Conservation (phyloP, 345 rosid species). For the Gossypium longicalyx region DNA sequence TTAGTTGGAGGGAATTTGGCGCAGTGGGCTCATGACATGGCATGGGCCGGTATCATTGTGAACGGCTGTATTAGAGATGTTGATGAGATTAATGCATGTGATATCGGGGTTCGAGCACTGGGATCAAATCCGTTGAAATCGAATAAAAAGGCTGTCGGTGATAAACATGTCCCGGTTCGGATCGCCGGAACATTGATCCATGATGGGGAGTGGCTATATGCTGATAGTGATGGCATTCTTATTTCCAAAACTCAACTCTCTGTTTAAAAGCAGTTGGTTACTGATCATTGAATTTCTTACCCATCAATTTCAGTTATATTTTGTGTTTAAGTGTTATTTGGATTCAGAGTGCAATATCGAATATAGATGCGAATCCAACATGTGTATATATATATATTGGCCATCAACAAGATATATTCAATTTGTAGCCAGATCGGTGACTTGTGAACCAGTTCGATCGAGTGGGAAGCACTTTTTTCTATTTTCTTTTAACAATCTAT, state of each 20-base stretch:
- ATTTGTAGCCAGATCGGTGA: no score
- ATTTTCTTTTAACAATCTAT: no score
- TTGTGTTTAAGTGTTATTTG: neutral
- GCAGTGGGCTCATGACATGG: conserved; percentile 61
- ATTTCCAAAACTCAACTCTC: conserved; percentile 58
- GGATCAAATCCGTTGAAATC: conserved; percentile 75
- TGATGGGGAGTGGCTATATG: conserved; percentile 85
- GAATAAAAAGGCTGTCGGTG: conserved; percentile 68
- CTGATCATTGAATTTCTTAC: neutral
- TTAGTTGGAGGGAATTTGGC: conserved; percentile 73
- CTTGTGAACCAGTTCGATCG: no score
- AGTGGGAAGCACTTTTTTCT: no score
- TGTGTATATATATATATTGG: no score
- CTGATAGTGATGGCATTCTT: conserved; percentile 76
- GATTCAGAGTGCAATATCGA: neutral
- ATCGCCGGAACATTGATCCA: conserved; percentile 61
- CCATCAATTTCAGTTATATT: neutral
- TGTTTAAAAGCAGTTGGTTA: conserved; percentile 18
- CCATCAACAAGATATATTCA: no score
- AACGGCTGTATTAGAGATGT: conserved; percentile 82
- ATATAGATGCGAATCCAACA: neutral
- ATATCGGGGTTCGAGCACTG: conserved; percentile 75
- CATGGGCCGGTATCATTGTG: conserved; percentile 73
- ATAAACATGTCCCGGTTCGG: conserved; percentile 51
- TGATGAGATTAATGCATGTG: conserved; percentile 72